Base-by-base conservation (phyloP, 2,329 filamentous ascomycete species). In the Fusarium domesticum region DNA sequence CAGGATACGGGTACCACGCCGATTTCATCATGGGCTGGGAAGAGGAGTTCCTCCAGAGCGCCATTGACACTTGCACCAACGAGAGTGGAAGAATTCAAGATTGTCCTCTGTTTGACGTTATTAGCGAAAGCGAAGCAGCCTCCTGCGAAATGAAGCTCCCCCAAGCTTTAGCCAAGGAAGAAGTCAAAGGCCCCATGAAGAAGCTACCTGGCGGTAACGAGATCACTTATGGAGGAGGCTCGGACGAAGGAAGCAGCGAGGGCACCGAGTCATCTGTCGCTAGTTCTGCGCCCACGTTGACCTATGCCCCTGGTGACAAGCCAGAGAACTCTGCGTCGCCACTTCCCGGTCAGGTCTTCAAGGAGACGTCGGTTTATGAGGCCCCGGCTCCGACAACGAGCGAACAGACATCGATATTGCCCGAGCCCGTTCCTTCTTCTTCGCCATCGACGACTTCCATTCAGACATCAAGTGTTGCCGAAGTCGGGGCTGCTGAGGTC, bases 11-110 rank as follows among this genome's bases (percentile, higher is more conserved):
- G 28, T 89, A 89, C 64, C 81, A 93, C 61, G 89, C 76, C 37
- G 89, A 95, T 62, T 93, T 93, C 68, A 84, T 92, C 58, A 83
- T 77, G 62, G 89, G 87, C 19, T 95, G 89, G 89, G 78, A 90
- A 2, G 60, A 70, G 7, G 70, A 73, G 4, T 82, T 89, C 66
- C 76, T 93, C 28, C 81, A 90, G 65, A 39, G 76, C 6, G 89
- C 88, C n/a, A 74, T 91, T 50, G 66, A 90, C 36, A 77, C 73
- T 6, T 96, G 91, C 77, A 92, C 84, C 39, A 86, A 82, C 66
- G 61, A 60, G 0, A 83, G 80, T 8, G 91, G 91, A 25, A 60
- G 72, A 33, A 81, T 95, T 35, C 59, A 75, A 34, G 89, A 91
- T 65, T 96, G 91, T 70, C 69, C 79, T 1, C 56, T 93, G 20